Evolutionary conservation across 768 basidiomycete genomes (phyloP).

Genomic region (Lactifluus echinatus): DNA sequence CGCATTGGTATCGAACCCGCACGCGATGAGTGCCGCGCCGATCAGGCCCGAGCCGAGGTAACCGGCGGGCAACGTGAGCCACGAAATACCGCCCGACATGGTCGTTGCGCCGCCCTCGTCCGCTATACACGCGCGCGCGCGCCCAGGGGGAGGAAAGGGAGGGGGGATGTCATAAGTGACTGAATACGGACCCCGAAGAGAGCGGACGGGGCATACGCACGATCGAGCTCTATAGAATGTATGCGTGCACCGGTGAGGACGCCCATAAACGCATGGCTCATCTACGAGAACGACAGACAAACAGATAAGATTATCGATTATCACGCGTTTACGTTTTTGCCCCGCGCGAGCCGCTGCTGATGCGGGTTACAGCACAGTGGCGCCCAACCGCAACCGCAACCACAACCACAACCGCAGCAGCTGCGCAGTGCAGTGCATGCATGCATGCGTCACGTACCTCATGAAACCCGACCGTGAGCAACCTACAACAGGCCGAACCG

Average conservation of each 20-base stretch:
- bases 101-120: slow-evolving; percentile 83
- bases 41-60: slow-evolving; percentile 82
- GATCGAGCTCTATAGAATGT: slow-evolving; percentile 79
- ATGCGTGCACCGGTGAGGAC: slow-evolving; percentile 81
- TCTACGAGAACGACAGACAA: too few species aligned
- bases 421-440: too few species aligned
- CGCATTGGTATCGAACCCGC: slow-evolving; percentile 83
- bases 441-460: too few species aligned
- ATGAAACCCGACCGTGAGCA: slow-evolving; percentile 84
- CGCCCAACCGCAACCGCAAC: too few species aligned
- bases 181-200: background rate
- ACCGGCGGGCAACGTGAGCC: slow-evolving; percentile 78
- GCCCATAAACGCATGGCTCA: slow-evolving; percentile 80
- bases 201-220: slow-evolving; percentile 40
- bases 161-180: too few species aligned
- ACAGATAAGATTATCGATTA: too few species aligned
- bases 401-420: too few species aligned
- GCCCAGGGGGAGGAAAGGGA: too few species aligned
- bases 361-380: background rate
- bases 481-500: slow-evolving; percentile 31
- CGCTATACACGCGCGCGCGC: slow-evolving; percentile 39
- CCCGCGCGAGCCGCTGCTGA: background rate
- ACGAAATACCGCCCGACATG: slow-evolving; percentile 80
- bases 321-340: too few species aligned
- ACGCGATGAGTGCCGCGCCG: slow-evolving; percentile 79